Base-by-base conservation (phyloP, 2,329 filamentous ascomycete genomes). In the Drechslera avenae region DNA sequence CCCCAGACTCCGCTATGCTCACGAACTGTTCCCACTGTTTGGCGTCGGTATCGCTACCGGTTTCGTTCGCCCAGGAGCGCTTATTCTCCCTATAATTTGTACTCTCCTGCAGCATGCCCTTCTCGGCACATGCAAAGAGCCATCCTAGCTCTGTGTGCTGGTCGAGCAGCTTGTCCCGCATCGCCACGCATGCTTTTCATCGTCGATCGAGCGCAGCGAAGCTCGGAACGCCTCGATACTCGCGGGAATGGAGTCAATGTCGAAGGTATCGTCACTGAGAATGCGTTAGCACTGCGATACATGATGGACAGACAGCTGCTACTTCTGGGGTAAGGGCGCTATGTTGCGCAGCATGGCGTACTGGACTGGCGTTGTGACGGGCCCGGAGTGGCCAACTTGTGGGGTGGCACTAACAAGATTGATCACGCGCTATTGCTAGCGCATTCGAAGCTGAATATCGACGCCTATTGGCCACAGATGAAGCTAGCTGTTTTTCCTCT, bases 1-100 rank as follows among this genome's bases (percentile, higher is more conserved):
- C 33, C 12, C 45, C 47, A n/a, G 37, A 23, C 18, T 34, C 19
- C 23, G 48, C 54, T 12, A 50, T 46, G 14, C 44, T 45, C 19
- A 51, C n/a, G 28, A 55, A 58, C 14, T 50, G 43, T 46, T 53
- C 46, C 54, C 44, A 60, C 23, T 52, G 40, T 21, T 55, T 58
- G 14, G 42, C 44, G 33, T 60, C 39, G 17, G 36, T 32, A 4
- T 18, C 19, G 23, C n/a, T n/a, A n/a, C n/a, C n/a, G n/a, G n/a
- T n/a, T n/a, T 28, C 3, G 35, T 50, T 35, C 21, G 39, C 30
- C 16, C 35, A 16, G 14, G 30, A 28, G 19, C 35, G 28, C 26
- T 50, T 13, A n/a, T 17, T 50, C 9, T 34, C 6, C 7, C 34
- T 50, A 39, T 50, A 50, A 3, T 34, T 13, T 34, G 16, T 4